Evolutionary conservation across 805 yeast species (phyloP), one percentile per base, ranked within the genome.

Genomic region (Metschnikowia corniflorae): DNA sequence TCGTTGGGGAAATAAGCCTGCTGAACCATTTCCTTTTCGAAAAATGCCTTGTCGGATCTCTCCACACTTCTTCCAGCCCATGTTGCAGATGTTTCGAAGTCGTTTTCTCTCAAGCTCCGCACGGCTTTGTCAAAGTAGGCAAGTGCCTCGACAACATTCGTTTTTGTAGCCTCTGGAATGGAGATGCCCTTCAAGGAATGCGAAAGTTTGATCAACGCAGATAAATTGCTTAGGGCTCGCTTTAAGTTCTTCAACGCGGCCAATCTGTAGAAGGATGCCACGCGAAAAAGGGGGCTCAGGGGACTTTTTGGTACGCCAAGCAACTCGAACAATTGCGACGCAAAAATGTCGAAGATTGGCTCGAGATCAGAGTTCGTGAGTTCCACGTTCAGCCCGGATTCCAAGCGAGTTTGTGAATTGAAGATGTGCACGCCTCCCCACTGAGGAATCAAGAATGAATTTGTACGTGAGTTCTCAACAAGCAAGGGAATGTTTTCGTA

Each of bases 1-100:
- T 91, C 97, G 46, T 85, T 91, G 0, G 98, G 97, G 68, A 89
- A 87, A 58, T 85, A 88, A 38, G 83, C 86, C 55, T 91, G 97
- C 53, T 87, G 95, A 19, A 93, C 86, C 96, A 93, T 91, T 57
- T 83, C 89, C 50, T 86, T 85, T 49, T 91, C 95, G 58, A 91
- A 91, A 52, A 91, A 91, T 0, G 97, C 97, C 30, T 68, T 68
- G 46, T 80, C 73, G 0, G 96, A 83, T 30, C 71, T 61, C 10
- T 63, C 53, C 28, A 80, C 66, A 0, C 94, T 86, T n/a, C 56
- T 49, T 10, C 81, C 71, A 12, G 75, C 68, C 1, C 72, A 70
- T 16, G 47, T 40, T 29, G 58, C 55, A 7, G 68, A 51, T 2
- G 14, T 21, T 1, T 37, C 39, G 55, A 70, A 73, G 13, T 67